Conservation (phyloP, 176 grass and related monocot species). For the Sorghum bicolor region DNA sequence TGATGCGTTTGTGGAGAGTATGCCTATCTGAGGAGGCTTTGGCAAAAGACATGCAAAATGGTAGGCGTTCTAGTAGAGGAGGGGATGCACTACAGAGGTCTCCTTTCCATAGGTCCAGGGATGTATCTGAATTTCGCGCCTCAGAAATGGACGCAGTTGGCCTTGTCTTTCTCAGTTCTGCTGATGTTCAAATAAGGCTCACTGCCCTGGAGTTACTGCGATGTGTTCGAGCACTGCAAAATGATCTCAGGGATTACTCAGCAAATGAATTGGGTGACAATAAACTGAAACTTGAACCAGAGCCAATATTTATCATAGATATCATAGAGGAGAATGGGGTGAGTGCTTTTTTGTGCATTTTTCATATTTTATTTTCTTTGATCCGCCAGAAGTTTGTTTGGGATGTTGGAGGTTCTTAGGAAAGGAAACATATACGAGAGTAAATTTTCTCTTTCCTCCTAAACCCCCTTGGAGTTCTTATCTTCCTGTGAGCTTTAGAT, state of each 20-base stretch:
- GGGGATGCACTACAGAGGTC: slow-evolving; percentile 53
- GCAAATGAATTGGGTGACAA: slow-evolving; percentile 62
- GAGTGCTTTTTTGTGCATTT: slow-evolving; percentile 36
- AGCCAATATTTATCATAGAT: slow-evolving; percentile 96
- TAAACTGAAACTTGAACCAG: slow-evolving; percentile 79
- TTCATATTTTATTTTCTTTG: slow-evolving; percentile 10
- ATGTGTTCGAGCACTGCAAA: slow-evolving; percentile 78
- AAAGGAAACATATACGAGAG: not conserved
- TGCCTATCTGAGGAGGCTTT: slow-evolving; percentile 85
- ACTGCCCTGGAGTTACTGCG: slow-evolving; percentile 92
- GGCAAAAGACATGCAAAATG: slow-evolving; percentile 56
- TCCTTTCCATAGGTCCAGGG: slow-evolving; percentile 61
- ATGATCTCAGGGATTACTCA: slow-evolving; percentile 77
- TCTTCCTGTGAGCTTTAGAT: not conserved
- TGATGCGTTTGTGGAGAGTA: slow-evolving; percentile 84
- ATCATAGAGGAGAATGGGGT: slow-evolving; percentile 98
- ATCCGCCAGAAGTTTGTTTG: slow-evolving; percentile 1
- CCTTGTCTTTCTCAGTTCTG: slow-evolving; percentile 93
- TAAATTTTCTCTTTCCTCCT: slow-evolving; percentile 4
- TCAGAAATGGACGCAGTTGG: slow-evolving; percentile 97
- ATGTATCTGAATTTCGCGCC: slow-evolving; percentile 73
- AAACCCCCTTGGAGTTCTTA: not conserved
- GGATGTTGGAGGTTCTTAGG: not conserved
- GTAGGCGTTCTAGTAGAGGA: slow-evolving; percentile 51
- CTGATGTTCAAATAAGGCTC: slow-evolving; percentile 94